Conservation (phyloP, 2,329 filamentous ascomycete genomes). For the Epichloe gansuensis region DNA sequence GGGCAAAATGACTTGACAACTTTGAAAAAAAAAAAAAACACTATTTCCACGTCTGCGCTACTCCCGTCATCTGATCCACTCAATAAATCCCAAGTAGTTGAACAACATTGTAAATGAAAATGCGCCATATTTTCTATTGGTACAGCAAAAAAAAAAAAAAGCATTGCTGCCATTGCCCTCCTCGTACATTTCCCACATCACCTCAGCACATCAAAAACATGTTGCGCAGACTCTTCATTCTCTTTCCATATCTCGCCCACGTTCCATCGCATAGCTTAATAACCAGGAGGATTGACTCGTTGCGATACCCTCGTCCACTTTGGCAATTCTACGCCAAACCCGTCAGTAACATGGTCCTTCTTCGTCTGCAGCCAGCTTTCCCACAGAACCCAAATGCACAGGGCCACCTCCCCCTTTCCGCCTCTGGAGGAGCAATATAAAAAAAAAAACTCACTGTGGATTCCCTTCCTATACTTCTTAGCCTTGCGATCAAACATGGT, state of each 20-base stretch:
- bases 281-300: conserved; percentile 86
- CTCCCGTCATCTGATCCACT: neutral
- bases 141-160: neutral
- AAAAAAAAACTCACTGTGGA: conserved; percentile 62
- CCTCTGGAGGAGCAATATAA: neutral
- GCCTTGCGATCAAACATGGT: conserved; percentile 95
- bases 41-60: neutral
- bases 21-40: neutral
- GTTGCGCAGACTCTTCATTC: too few relatives aligned
- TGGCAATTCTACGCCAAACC: conserved; percentile 47
- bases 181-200: neutral
- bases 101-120: neutral
- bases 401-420: neutral
- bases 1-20: neutral
- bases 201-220: neutral
- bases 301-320: conserved; percentile 97
- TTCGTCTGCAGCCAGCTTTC: neutral
- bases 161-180: neutral
- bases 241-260: neutral
- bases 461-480: conserved; percentile 90
- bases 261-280: conserved; percentile 38
- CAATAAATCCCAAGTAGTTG: neutral
- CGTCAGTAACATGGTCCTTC: conserved; percentile 9
- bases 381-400: too few relatives aligned
- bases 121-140: neutral